Base-by-base conservation (phyloP, 2,329 filamentous ascomycete genomes). In the Berkeleyomyces rouxiae region DNA sequence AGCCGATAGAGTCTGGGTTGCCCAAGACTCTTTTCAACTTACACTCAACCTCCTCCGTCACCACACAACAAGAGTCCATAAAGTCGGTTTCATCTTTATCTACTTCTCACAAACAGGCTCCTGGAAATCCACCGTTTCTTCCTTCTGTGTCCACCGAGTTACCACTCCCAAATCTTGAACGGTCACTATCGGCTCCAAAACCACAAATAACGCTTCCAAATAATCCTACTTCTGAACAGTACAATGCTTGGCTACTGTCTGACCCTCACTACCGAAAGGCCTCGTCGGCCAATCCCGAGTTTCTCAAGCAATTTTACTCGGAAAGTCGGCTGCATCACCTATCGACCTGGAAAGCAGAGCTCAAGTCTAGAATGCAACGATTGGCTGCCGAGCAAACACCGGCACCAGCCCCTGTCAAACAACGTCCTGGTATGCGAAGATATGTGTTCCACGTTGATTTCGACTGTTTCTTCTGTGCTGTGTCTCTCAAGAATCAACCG, bases 381-480 rank as follows among this genome's bases (percentile, higher is more conserved):
- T 76, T 95, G 62, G 85, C 91, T 7, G 81, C 82, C 0, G 87
- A 95, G 67, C 89, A 85, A 69, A 74, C 75, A 0, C 67, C 77
- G 65, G 62, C 78, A 69, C 40, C 69, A 2, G 73, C 79, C 70
- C 68, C 71, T 66, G 4, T 75, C 67, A 77, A 84, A 68, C 77
- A 78, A 49, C 78, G 78, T 36, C 76, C 80, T 10, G 87, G 86
- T 0, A 74, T 84, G 2, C 80, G 91, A 65, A 78, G 87, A 59
- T 99, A 97, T 68, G 80, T 99, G 61, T 82, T 99, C 70, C 93
- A 99, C 69, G 90, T 99, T 39, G 93, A 99, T 70, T 99, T 99
- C 71, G 95, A 99, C 74, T 93, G 90, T 72, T 99, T 99, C 74
- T 99, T 99, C 73, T 96, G 91, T 64, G 89, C 95, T 0, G 89